phyloP scores from a whole-genome alignment of 1,284 basidiomycete genomes.

The Ganoderma boninense region DNA sequence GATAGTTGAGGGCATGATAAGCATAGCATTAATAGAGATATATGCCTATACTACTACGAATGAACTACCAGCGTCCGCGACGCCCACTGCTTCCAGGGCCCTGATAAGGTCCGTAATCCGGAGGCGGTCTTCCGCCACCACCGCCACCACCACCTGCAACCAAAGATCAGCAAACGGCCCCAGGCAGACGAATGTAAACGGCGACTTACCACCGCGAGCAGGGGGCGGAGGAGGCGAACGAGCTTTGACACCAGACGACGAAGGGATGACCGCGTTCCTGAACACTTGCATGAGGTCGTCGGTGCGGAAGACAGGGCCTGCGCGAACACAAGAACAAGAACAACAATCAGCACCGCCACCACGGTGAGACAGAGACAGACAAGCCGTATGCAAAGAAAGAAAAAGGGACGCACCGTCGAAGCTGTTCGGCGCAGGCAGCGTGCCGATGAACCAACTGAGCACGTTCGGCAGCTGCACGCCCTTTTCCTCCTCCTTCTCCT shows the following conservation, averaged over 20 bases:
- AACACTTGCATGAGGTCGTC: slow-evolving; percentile 88
- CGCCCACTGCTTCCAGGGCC: slow-evolving; percentile 44
- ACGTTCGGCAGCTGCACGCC: slow-evolving; percentile 69
- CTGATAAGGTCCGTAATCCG: slow-evolving; percentile 55
- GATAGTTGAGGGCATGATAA: neutral
- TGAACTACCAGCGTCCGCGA: slow-evolving; percentile 39
- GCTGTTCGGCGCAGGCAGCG: slow-evolving; percentile 70
- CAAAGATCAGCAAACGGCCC: neutral
- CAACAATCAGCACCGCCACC: neutral
- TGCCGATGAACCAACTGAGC: slow-evolving; percentile 83
- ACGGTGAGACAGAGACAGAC: slow-evolving; percentile 22
- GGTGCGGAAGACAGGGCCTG: slow-evolving; percentile 87
- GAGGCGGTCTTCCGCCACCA: slow-evolving; percentile 50
- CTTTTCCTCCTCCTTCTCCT: slow-evolving; percentile 63
- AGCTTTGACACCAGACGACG: slow-evolving; percentile 42
- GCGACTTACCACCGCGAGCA: slow-evolving; percentile 49
- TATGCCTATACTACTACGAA: slow-evolving; percentile 12
- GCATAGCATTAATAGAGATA: neutral
- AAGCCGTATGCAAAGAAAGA: slow-evolving; percentile 5
- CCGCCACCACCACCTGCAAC: slow-evolving; percentile 36
- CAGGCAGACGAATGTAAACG: neutral
- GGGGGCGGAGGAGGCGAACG: slow-evolving; percentile 60
- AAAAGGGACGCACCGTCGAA: slow-evolving; percentile 81
- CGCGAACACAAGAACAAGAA: slow-evolving; percentile 9
- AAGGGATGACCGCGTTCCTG: slow-evolving; percentile 77